Evolutionary conservation across 78 protist genomes (phyloP).

Genomic region (Dictyostelium brefeldianum): DNA sequence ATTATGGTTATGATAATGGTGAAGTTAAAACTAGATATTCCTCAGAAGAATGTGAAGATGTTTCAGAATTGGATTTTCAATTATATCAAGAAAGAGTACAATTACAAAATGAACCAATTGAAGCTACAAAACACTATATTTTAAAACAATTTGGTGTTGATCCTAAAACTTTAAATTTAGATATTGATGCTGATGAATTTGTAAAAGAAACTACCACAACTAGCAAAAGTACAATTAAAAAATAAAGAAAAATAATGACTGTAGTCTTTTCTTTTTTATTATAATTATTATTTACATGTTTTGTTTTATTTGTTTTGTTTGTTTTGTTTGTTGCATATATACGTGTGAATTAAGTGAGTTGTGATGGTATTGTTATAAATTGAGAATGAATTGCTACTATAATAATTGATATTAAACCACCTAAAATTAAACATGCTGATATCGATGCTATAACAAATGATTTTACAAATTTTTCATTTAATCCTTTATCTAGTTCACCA

Average conservation of each 20-base stretch:
- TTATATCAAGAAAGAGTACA: not conserved
- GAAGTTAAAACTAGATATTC: not conserved
- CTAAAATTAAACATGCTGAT: constrained; percentile 25
- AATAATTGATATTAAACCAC: constrained; percentile 37
- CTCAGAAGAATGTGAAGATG: not conserved
- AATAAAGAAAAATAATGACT: not conserved
- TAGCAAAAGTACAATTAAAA: not conserved
- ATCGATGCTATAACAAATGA: constrained; percentile 44
- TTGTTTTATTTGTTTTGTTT: not conserved
- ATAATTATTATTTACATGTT: not conserved
- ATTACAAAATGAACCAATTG: not conserved
- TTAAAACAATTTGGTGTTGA: constrained; percentile 10
- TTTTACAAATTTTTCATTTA: constrained; percentile 58
- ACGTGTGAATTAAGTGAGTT: not conserved
- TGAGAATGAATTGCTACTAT: not conserved
- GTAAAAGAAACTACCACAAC: not conserved
- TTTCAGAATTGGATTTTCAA: not conserved
- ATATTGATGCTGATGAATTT: constrained; percentile 6
- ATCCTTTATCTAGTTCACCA: constrained; percentile 66
- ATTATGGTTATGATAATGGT: not conserved
- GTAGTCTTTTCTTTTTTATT: not conserved
- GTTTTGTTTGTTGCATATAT: not conserved
- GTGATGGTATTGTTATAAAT: not conserved
- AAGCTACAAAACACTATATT: not conserved
- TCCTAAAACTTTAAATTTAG: not conserved